A percentile compares a stretch with the other conserved stretches of the same genome.
Conservation (phyloP, 2,329 filamentous ascomycete species). For the Fusarium euwallaceae region DNA sequence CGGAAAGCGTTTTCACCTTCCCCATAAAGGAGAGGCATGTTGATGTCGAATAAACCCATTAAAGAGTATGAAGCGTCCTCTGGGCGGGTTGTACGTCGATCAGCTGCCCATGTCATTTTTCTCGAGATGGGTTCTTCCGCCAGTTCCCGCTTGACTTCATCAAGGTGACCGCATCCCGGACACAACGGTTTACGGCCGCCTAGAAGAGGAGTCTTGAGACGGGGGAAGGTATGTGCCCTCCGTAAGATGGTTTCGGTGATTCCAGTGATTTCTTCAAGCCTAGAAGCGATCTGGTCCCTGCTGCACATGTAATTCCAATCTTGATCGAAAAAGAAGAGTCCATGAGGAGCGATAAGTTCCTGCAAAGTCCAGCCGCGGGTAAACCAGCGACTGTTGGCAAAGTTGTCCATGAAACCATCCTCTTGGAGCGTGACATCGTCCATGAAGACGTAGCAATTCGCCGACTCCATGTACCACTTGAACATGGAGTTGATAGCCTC, state of each 20-base stretch:
- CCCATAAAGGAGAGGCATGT: neutral
- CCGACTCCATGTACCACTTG: neutral
- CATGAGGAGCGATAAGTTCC: neutral
- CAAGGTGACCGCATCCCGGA: neutral
- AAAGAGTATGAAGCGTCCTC: neutral
- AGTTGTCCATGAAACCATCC: neutral
- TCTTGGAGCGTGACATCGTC: neutral
- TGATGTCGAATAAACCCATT: neutral
- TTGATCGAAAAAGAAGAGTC: neutral
- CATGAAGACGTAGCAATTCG: neutral
- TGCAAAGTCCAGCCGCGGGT: neutral
- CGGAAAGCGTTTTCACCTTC: neutral
- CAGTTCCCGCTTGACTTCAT: neutral
- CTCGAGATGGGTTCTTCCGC: neutral
- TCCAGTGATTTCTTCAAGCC: neutral
- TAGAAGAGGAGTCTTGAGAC: neutral
- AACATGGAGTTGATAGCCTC: neutral
- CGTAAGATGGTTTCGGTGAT: neutral
- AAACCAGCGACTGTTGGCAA: neutral
- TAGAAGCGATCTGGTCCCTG: neutral
- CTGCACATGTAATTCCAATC: neutral
- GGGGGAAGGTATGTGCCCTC: neutral
- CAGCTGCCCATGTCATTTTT: neutral
- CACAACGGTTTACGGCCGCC: neutral
- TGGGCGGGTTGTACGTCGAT: neutral